Percentiles rank a stretch among this genome's conserved stretches.
Conservation (phyloP, 345 rosid species). For the sweet orange (Citrus sinensis) region DVS_A1.0 CM039169.1:32032001-32032500, state of each 20-base stretch:
- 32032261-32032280: too few relatives aligned
- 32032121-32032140: not conserved
- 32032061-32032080: conserved; percentile 79
- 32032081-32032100: conserved; percentile 80
- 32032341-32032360: conserved; percentile 94
- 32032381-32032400: conserved; percentile 40
- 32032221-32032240: not conserved
- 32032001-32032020: conserved; percentile 88
- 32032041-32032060: conserved; percentile 74
- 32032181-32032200: not conserved
- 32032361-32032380: conserved; percentile 88
- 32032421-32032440: not conserved
- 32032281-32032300: not conserved
- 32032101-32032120: conserved; percentile 48
- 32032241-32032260: not conserved
- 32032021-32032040: conserved; percentile 94
- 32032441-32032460: not conserved
- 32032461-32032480: not conserved
- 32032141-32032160: not conserved
- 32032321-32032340: conserved; percentile 80
- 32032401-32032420: not conserved
- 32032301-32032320: conserved; percentile 78
- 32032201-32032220: not conserved
- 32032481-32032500: not conserved
- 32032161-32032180: not conserved